Base-by-base conservation (phyloP, 2,329 filamentous ascomycete genomes). In the Penicillium sp. region DNA sequence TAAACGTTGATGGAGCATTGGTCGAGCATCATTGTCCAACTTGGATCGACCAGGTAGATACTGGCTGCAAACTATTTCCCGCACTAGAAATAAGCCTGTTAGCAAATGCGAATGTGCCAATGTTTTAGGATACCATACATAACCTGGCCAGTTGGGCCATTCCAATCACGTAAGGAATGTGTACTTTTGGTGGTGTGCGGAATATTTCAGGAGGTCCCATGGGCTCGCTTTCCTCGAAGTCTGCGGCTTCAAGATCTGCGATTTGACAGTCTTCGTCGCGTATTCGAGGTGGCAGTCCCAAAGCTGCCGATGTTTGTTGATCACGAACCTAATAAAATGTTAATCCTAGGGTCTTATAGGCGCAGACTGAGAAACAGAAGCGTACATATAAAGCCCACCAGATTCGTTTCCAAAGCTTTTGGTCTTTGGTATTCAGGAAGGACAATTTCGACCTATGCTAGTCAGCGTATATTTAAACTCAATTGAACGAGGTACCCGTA, bases 331-430 rank as follows among this genome's bases (percentile, higher is more conserved):
- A 44, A 34, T 6, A 1, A 1, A 29, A 5, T 5, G 5, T 59
- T 25, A 58, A 39, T 21, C 4, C 2, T 4, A 1, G 8, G 19
- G 29, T 6, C 13, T 23, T 23, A 0, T 2, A 31, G 9, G 29
- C 29, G 11, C 47, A 41, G 31, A 23, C 27, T 29, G 21, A 43
- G 41, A 46, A 36, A 21, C n/a, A 46, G 27, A 29, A 4, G 58
- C 65, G 46, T 57, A 74, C 73, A 53, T 83, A 83, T 8, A 83
- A 75, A 6, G 80, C 79, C 81, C 81, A 83, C 80, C 81, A 84
- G 7, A 83, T 77, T 5, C 81, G 66, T 55, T 78, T 76, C 62
- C 79, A 76, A 34, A 82, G 60, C 57, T 70, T 70, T n/a, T 70
- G 69, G 4, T 71, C 59, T n/a, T 65, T 66, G 4, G 64, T 57